phyloP scores from a whole-genome alignment of 441 rosid species.

The Manihot esculenta region DNA sequence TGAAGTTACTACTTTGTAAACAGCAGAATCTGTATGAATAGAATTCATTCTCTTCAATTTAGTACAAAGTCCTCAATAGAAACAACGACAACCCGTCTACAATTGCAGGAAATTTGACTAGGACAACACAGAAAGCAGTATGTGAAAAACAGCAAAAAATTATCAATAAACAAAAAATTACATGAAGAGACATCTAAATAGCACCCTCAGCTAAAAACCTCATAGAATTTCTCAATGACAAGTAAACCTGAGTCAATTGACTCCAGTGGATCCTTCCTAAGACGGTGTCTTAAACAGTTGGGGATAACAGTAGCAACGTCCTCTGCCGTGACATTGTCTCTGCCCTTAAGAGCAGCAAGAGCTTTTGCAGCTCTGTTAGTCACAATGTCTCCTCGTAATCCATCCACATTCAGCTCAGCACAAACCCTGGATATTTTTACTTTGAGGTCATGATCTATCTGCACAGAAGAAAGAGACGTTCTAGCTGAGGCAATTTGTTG shows the following conservation, averaged over 20 bases:
- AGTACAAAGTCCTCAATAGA: constrained; percentile 20
- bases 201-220: constrained; percentile 57
- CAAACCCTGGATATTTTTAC: constrained; percentile 95
- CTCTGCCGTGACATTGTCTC: constrained; percentile 71
- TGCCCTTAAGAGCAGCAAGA: constrained; percentile 78
- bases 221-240: constrained; percentile 83
- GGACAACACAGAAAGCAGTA: neutral
- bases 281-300: constrained; percentile 89
- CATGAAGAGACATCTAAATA: constrained; percentile 2
- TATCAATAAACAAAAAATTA: constrained; percentile 14
- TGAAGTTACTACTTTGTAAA: neutral
- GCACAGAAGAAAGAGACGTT: constrained; percentile 59
- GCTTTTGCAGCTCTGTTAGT: constrained; percentile 95
- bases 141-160: constrained; percentile 12
- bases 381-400: constrained; percentile 91
- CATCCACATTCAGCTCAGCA: constrained; percentile 85
- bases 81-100: constrained; percentile 6
- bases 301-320: constrained; percentile 93
- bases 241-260: constrained; percentile 91
- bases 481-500: constrained; percentile 73
- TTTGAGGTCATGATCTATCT: constrained; percentile 73
- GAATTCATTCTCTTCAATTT: constrained; percentile 17
- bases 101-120: constrained; percentile 15
- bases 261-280: constrained; percentile 93
- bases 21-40: constrained; percentile 14